Evolutionary conservation across 257 asterid species (phyloP), one percentile per base, ranked within the genome.

Genomic region (Scutellaria minor): DNA sequence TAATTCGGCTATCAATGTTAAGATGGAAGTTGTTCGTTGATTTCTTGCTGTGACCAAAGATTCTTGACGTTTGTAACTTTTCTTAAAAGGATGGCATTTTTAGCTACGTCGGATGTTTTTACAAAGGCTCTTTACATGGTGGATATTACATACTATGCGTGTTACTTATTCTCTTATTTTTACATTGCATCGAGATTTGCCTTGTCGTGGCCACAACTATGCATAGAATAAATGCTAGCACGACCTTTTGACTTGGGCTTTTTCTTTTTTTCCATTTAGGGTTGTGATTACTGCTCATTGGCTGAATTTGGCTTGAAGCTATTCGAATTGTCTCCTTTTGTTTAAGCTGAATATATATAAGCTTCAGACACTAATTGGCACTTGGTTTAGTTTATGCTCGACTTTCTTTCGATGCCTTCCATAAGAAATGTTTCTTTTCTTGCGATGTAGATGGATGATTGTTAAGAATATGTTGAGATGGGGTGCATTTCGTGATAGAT

Each of bases 381-480:
- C 60, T 57, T 68, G 2, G 42, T 68, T 45, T 59, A 71, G 59
- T 22, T 65, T 77, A 65, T 75, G 61, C 78, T 63, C 10, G 66
- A 45, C 56, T 44, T 70, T 50, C 22, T 68, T 68, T 79, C 45
- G 6, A 56, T 61, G 46, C 85, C 61, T 53, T 74, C 73, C 39
- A 13, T 72, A 58, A 83, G 73, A 77, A 11, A 41, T 45, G 27
- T 64, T 75, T 53, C 40, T 39, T 79, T 66, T 58, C 35, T 70
- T 83, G 74, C 57, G 67, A 79, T 81, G 80, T 79, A 83, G 79
- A 83, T 79, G 87, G 88, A 77, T 81, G 88, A 79, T 81, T 77
- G 75, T 75, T 79, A 56, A 31, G 74, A 80, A 81, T 78, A 77
- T 73, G 75, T 87, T 77, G 83, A 74, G 81, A 77, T 69, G 82